Conservation (phyloP, 2,329 filamentous ascomycete species). For the Albophoma yamanashiensis region DNA sequence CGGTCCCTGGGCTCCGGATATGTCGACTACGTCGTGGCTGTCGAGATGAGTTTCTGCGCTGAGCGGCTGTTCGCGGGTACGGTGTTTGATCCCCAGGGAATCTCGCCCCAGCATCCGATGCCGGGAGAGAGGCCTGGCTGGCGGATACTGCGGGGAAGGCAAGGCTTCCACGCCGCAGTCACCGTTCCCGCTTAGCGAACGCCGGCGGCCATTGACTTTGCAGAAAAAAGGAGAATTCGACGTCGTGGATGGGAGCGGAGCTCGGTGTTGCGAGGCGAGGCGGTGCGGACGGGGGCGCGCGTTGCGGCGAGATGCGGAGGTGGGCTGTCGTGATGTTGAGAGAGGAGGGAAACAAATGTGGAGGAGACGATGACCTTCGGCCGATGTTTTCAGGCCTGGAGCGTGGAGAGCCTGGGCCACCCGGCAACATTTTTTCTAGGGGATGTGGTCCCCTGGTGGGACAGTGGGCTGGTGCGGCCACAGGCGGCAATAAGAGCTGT, state of each 20-base stretch:
- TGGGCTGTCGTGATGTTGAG: neutral
- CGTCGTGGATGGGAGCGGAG: neutral
- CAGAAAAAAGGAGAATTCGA: conserved; percentile 8
- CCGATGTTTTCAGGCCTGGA: neutral
- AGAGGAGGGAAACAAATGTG: neutral
- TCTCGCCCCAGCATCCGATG: conserved; percentile 5
- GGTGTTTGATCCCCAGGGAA: neutral
- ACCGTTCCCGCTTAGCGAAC: conserved; percentile 43
- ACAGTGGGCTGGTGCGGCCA: neutral
- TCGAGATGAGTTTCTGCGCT: neutral
- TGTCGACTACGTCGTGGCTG: neutral
- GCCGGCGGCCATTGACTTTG: conserved; percentile 45
- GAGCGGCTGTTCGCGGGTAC: neutral
- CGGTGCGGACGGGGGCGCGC: neutral
- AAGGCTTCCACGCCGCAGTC: conserved; percentile 42
- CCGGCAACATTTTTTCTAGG: neutral
- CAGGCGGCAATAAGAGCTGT: neutral
- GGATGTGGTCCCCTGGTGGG: neutral
- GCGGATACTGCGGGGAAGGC: conserved; percentile 46
- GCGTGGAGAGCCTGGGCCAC: neutral
- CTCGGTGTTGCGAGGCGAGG: conserved; percentile 2
- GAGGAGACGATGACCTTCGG: conserved; percentile 1
- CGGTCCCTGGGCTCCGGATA: neutral
- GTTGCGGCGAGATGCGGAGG: conserved; percentile 1
- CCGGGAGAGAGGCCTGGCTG: conserved; percentile 11